Evolutionary conservation across 306 rosid species (phyloP), one percentile per base, ranked within the genome.

Genomic region (Pueraria montana): DNA sequence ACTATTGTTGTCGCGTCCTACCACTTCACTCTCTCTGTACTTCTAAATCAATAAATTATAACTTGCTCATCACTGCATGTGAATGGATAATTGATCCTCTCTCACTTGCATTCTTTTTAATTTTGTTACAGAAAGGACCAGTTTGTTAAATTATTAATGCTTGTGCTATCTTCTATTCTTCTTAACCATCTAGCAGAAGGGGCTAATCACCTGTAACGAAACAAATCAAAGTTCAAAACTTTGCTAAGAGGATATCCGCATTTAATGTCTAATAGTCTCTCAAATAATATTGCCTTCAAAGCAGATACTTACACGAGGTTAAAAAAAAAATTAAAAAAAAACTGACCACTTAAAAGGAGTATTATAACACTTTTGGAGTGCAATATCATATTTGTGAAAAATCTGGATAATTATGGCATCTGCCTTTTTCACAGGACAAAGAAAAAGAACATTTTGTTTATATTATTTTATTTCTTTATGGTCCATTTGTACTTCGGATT

Each of bases 21-120:
- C 14, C 14, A 14, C 8, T 11, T 1, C 5, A 17, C 58, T 50
- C 2, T 27, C 11, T 27, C 43, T 64, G 45, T 32, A 64, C 13
- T 64, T 32, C 24, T 36, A n/a, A 9, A 67, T 67, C 55, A 69
- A 69, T 69, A 43, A 69, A 69, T 68, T 40, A n/a, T n/a, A 68
- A 50, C 76, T 24, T 23, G 58, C 48, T 45, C n/a, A 10, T 70
- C 13, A 4, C 0, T 26, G 14, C 63, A 18, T 23, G 32, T 59
- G 4, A 58, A 20, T 23, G 8, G 17, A 24, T 11, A 18, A 2
- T 42, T 38, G 9, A 38, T 38, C 11, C 43, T 34, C 5, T 72
- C 67, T 63, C 24, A 17, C n/a, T 59, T 24, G 66, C 16, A 59
- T 12, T 11, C 9, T 59, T 55, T 20, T 11, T 24, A 9, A 38